phyloP scores from a whole-genome alignment of 495 filamentous ascomycete species.

The Penicillium paxilli region DNA sequence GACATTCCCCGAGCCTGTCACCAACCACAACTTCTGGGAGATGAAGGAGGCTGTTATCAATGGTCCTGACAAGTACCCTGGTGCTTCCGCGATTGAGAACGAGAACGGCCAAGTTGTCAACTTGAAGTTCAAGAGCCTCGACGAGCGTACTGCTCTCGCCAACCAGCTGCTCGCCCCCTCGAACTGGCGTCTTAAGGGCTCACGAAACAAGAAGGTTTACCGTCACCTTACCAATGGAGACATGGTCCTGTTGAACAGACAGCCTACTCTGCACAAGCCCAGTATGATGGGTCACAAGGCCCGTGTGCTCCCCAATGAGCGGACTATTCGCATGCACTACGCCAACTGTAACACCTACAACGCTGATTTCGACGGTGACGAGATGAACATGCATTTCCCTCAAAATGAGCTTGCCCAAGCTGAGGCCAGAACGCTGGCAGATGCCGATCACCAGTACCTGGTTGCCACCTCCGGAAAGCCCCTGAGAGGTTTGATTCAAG shows the following conservation, averaged over 20 bases:
- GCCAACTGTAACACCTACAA: constrained; percentile 99
- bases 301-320: constrained; percentile 87
- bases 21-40: constrained; percentile 93
- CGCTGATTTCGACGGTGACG: constrained; percentile 99
- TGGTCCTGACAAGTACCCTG: constrained; percentile 89
- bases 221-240: constrained; percentile 95
- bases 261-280: constrained; percentile 98
- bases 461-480: constrained; percentile 93
- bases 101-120: constrained; percentile 91
- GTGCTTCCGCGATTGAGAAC: constrained; percentile 90
- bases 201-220: constrained; percentile 93
- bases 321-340: constrained; percentile 99
- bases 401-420: constrained; percentile 93
- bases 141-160: constrained; percentile 82
- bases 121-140: constrained; percentile 77
- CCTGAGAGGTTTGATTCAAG: constrained; percentile 94
- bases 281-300: constrained; percentile 94
- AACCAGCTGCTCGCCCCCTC: constrained; percentile 93
- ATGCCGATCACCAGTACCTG: constrained; percentile 96
- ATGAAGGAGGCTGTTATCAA: constrained; percentile 97
- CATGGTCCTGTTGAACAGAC: constrained; percentile 97
- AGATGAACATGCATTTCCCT: constrained; percentile 99
- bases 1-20: constrained; percentile 96
- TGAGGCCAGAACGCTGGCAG: constrained; percentile 88
- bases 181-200: constrained; percentile 67